A percentile compares a stretch with the other conserved stretches of the same genome.
These are phyloP conservation scores for Fusarium sp. DNA, from an alignment of 2,329 filamentous ascomycete genomes.

Conservation along the genomic window DNA sequence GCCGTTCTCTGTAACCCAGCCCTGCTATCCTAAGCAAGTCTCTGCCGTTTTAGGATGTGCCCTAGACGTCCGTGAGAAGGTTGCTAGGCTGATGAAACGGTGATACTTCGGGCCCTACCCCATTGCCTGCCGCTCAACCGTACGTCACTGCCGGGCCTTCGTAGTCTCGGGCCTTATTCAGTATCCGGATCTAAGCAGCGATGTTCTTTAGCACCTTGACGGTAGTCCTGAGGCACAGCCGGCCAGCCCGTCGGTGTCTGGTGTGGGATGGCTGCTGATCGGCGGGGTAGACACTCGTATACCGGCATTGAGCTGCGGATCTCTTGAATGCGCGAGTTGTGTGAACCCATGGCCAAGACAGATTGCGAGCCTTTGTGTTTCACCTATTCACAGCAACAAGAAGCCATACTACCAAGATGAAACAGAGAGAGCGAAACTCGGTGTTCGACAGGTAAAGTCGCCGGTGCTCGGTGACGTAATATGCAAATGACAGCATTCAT, in stretches of 20 bases:
- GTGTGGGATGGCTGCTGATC: slow-evolving; percentile 42
- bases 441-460: not conserved
- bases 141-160: slow-evolving; percentile 29
- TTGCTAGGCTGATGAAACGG: slow-evolving; percentile 27
- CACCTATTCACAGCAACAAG: not conserved
- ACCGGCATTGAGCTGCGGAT: slow-evolving; percentile 24
- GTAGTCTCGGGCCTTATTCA: slow-evolving; percentile 25
- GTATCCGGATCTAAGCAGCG: slow-evolving; percentile 21
- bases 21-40: slow-evolving; percentile 13
- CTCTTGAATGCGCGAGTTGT: slow-evolving; percentile 8
- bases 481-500: not conserved
- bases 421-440: not conserved
- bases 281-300: slow-evolving; percentile 32
- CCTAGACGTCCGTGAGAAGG: slow-evolving; percentile 11
- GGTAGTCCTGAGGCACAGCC: slow-evolving; percentile 43
- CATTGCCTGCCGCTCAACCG: slow-evolving; percentile 19
- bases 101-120: slow-evolving; percentile 22
- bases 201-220: slow-evolving; percentile 28
- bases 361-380: slow-evolving; percentile 8
- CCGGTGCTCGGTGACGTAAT: slow-evolving; percentile 11
- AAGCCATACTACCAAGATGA: not conserved
- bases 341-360: slow-evolving; percentile 6
- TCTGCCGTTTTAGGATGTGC: slow-evolving; percentile 13
- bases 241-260: slow-evolving; percentile 44
- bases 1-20: slow-evolving; percentile 6